A percentile compares a stretch with the other conserved stretches of the same genome.
Conservation (phyloP, 441 rosid genomes). For the Corymbia citriodora region DNA sequence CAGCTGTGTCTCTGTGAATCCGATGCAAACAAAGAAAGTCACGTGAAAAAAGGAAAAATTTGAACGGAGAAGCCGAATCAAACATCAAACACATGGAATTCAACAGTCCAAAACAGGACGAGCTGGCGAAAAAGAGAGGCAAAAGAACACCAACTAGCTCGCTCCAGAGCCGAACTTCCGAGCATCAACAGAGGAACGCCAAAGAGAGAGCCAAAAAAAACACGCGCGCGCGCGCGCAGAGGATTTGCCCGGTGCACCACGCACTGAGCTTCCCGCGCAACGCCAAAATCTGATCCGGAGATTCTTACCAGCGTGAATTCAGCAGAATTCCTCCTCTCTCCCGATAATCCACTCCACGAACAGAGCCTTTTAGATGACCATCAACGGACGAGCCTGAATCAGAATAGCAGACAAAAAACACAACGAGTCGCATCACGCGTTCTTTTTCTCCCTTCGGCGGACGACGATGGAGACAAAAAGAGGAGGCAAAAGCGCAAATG, state of each 20-base stretch:
- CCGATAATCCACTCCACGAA: background rate
- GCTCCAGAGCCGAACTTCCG: background rate
- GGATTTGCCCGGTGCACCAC: background rate
- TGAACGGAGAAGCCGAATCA: background rate
- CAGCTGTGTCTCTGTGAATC: background rate
- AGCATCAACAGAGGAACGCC: background rate
- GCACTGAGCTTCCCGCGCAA: background rate
- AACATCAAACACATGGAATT: background rate
- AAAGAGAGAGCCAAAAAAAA: background rate
- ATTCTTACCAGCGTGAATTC: background rate
- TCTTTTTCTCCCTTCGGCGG: background rate
- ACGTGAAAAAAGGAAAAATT: background rate
- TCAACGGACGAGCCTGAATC: constrained; percentile 25
- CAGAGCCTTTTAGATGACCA: constrained; percentile 42
- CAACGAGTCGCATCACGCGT: background rate
- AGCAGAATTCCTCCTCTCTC: background rate
- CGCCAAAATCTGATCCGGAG: background rate
- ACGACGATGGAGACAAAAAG: background rate
- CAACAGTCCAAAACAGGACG: background rate
- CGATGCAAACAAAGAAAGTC: background rate
- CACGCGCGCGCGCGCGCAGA: no score
- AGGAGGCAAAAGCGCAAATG: background rate
- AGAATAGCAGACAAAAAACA: background rate
- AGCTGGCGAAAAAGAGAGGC: background rate
- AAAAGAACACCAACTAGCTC: background rate